Evolutionary conservation across 1,139 yeast genomes (phyloP).

Genomic region (Kodamaea plutei): DNA sequence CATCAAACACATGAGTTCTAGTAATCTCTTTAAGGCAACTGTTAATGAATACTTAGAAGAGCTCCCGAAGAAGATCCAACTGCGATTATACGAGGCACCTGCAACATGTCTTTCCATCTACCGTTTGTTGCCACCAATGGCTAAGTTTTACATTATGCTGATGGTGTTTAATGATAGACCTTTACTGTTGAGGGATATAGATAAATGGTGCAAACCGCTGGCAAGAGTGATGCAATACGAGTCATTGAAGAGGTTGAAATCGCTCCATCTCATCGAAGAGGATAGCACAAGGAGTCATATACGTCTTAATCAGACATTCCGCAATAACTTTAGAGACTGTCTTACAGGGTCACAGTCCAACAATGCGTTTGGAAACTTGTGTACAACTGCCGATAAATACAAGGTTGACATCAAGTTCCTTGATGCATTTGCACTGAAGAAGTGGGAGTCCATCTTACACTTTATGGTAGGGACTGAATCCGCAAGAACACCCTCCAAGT

Average conservation of each 20-base stretch:
- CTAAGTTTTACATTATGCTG: conserved; percentile 84
- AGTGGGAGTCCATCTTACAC: conserved; percentile 95
- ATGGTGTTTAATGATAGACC: conserved; percentile 81
- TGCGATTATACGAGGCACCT: conserved; percentile 71
- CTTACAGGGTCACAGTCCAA: conserved; percentile 69
- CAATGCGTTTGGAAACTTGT: conserved; percentile 43
- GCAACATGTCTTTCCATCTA: conserved; percentile 93
- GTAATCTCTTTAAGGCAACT: conserved; percentile 60
- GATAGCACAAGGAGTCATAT: conserved; percentile 50
- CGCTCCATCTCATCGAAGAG: conserved; percentile 73
- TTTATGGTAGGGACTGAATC: conserved; percentile 94
- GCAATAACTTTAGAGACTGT: conserved; percentile 74
- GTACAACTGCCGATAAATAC: conserved; percentile 32
- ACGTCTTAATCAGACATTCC: conserved; percentile 68
- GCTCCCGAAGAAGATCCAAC: conserved; percentile 78
- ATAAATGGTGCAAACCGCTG: conserved; percentile 67
- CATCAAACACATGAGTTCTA: conserved; percentile 34
- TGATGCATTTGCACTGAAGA: conserved; percentile 75
- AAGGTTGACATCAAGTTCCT: conserved; percentile 60
- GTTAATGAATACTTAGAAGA: conserved; percentile 89
- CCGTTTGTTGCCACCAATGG: conserved; percentile 80
- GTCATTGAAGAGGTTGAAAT: conserved; percentile 70
- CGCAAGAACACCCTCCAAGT: conserved; percentile 59
- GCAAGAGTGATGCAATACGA: conserved; percentile 60
- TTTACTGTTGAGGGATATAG: conserved; percentile 62